Evolutionary conservation across 2,329 filamentous ascomycete species (phyloP).

Genomic region (Cladosporium sp.): DNA sequence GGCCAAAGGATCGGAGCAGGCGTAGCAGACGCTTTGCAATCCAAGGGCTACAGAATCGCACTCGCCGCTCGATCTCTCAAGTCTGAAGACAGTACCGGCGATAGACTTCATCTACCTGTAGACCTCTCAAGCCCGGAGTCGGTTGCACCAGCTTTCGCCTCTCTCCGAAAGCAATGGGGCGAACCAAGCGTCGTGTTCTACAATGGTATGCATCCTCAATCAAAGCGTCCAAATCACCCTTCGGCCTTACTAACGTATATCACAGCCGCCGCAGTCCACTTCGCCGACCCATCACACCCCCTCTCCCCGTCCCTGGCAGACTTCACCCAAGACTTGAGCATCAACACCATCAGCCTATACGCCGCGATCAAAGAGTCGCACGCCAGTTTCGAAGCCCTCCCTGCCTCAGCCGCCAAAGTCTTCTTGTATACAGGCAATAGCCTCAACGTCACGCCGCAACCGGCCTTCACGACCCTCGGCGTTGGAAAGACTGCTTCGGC

Average conservation of each 20-base stretch:
- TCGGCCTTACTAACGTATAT: background rate
- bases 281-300: conserved; percentile 33
- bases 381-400: conserved; percentile 33
- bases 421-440: conserved; percentile 50
- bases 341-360: conserved; percentile 45
- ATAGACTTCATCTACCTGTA: conserved; percentile 8
- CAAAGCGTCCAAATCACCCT: too few species aligned
- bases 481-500: conserved; percentile 45
- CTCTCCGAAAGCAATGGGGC: conserved; percentile 41
- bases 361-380: conserved; percentile 45
- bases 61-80: conserved; percentile 42
- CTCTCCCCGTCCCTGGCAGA: conserved; percentile 24
- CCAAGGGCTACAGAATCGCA: conserved; percentile 49
- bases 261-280: conserved; percentile 22
- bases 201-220: conserved; percentile 36
- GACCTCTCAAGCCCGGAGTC: conserved; percentile 43
- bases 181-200: conserved; percentile 50
- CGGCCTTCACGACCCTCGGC: conserved; percentile 39
- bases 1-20: conserved; percentile 46
- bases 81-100: conserved; percentile 24
- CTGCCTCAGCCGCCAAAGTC: conserved; percentile 27
- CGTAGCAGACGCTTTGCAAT: conserved; percentile 43
- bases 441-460: conserved; percentile 36
- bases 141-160: conserved; percentile 43
- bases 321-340: conserved; percentile 33